A percentile compares a stretch with the other conserved stretches of the same genome.
phyloP scores from a whole-genome alignment of 192 early-diverging fungal genomes.

The Pecoramyces ruminantium region DNA sequence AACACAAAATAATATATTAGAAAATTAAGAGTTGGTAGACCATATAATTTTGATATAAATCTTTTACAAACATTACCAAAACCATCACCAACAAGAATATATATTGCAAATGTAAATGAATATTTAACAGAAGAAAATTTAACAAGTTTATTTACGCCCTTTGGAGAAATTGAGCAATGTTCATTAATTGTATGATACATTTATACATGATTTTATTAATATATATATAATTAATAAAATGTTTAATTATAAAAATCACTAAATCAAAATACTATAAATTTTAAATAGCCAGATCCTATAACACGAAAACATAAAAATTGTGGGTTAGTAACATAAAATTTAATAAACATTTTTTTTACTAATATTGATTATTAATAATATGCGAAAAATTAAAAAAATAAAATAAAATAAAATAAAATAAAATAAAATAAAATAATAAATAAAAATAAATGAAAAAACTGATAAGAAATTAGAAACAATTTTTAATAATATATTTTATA shows the following conservation, averaged over 20 bases:
- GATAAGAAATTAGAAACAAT: too few relatives aligned
- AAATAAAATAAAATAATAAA: too few relatives aligned
- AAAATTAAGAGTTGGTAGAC: slow-evolving; percentile 63
- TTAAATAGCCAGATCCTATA: slow-evolving; percentile 39
- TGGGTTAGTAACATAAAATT: slow-evolving; percentile 47
- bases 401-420: too few relatives aligned
- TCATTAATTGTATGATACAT: slow-evolving; percentile 35
- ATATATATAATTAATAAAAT: too few relatives aligned
- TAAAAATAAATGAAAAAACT: too few relatives aligned
- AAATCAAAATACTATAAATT: too few relatives aligned
- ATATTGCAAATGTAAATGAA: slow-evolving; percentile 70
- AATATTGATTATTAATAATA: too few relatives aligned
- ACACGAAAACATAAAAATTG: slow-evolving; percentile 59
- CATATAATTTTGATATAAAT: slow-evolving; percentile 59
- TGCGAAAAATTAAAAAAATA: too few relatives aligned
- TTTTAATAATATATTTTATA: too few relatives aligned
- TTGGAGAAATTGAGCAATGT: slow-evolving; percentile 57
- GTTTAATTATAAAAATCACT: too few relatives aligned
- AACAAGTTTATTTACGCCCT: slow-evolving; percentile 61
- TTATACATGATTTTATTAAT: too few relatives aligned
- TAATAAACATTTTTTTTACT: slow-evolving; percentile 3
- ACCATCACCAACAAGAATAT: slow-evolving; percentile 50
- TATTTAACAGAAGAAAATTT: slow-evolving; percentile 55
- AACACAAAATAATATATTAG: slow-evolving; percentile 1
- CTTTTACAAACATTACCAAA: slow-evolving; percentile 40